phyloP scores from a whole-genome alignment of 345 rosid species.

The Microcos paniculata region DNA sequence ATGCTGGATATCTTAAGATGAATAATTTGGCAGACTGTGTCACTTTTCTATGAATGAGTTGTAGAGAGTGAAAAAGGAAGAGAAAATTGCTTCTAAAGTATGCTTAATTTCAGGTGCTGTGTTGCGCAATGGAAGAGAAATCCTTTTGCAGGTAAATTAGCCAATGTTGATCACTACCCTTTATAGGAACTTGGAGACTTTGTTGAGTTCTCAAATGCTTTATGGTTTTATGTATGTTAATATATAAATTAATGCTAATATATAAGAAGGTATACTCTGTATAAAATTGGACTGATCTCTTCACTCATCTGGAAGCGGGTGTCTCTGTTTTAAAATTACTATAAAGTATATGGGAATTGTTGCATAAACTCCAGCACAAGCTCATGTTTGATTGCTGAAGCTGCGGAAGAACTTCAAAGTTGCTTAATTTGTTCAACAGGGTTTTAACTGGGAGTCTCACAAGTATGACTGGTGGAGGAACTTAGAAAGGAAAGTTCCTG shows the following conservation, averaged over 20 bases:
- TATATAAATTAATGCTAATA: not conserved
- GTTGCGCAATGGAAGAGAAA: constrained; percentile 70
- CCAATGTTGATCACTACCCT: not conserved
- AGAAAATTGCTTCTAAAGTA: constrained; percentile 4
- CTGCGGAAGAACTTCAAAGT: constrained; percentile 12
- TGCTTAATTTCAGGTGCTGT: constrained; percentile 44
- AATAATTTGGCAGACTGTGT: not conserved
- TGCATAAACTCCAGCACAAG: not conserved
- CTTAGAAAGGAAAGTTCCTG: constrained; percentile 65
- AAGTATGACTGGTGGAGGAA: constrained; percentile 90
- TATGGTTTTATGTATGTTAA: not conserved
- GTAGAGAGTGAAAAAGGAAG: not conserved
- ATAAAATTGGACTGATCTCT: not conserved
- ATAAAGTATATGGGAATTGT: not conserved
- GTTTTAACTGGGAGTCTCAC: constrained; percentile 92
- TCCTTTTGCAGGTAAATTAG: constrained; percentile 64
- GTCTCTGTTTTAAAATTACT: not conserved
- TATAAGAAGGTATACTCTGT: not conserved
- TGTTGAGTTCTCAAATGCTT: not conserved
- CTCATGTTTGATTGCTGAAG: constrained; percentile 17
- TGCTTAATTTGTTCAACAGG: constrained; percentile 41
- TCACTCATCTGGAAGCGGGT: not conserved
- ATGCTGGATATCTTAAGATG: not conserved
- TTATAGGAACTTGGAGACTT: not conserved
- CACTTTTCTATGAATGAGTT: not conserved